phyloP scores from a whole-genome alignment of 164 flowering plant species.

The Macadamia tetraphylla region DNA sequence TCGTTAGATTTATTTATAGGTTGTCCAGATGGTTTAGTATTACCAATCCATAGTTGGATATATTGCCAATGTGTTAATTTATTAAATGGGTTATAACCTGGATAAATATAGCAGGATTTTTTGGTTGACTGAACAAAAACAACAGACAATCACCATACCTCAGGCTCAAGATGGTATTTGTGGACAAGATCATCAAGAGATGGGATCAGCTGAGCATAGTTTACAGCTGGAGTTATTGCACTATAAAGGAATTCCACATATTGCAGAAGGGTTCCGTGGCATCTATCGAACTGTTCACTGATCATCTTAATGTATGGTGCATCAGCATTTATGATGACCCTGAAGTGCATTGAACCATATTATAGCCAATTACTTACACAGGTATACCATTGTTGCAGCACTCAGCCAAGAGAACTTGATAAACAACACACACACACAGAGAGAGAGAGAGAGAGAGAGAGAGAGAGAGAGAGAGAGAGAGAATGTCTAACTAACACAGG shows the following conservation, averaged over 20 bases:
- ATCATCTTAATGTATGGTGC: conserved; percentile 96
- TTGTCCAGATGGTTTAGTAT: too few species aligned
- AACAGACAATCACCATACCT: conserved; percentile 38
- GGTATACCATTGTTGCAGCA: neutral
- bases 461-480: too few species aligned
- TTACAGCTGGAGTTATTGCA: conserved; percentile 63
- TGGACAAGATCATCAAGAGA: conserved; percentile 81
- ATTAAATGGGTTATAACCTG: too few species aligned
- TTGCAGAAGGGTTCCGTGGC: conserved; percentile 97
- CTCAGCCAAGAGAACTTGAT: neutral
- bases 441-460: neutral
- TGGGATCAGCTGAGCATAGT: conserved; percentile 84
- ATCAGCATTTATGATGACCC: conserved; percentile 86
- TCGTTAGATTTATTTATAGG: too few species aligned
- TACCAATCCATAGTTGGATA: too few species aligned
- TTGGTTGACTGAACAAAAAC: too few species aligned
- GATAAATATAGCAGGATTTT: too few species aligned
- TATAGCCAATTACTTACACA: neutral
- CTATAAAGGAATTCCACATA: conserved; percentile 89
- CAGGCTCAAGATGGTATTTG: conserved; percentile 90
- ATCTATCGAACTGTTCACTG: conserved; percentile 94
- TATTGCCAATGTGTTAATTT: too few species aligned
- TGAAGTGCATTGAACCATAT: conserved; percentile 28
- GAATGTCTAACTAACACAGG: conserved; percentile 66
- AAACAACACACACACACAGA: neutral